These are phyloP conservation scores for Pyrenochaeta sp. DNA, from an alignment of 2,329 filamentous ascomycete genomes.

Conservation along the genomic window DNA sequence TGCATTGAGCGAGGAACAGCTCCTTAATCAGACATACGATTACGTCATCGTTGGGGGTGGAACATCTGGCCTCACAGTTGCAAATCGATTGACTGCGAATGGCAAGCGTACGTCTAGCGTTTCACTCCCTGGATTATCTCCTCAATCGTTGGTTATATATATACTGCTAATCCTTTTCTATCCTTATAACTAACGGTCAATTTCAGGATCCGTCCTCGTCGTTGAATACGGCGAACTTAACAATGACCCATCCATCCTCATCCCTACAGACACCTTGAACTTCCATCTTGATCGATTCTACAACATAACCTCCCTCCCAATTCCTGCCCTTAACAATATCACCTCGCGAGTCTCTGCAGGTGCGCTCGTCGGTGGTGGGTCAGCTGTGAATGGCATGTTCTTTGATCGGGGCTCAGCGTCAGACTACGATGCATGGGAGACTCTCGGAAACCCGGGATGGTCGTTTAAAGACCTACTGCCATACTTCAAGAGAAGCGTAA, in stretches of 20 bases:
- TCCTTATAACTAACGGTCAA: not conserved
- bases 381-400: constrained; percentile 44
- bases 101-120: constrained; percentile 11
- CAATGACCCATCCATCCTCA: constrained; percentile 10
- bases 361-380: constrained; percentile 40
- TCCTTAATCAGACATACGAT: constrained; percentile 21
- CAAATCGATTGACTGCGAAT: constrained; percentile 27
- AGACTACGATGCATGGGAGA: constrained; percentile 62
- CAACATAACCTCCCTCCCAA: constrained; percentile 18
- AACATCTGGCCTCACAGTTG: constrained; percentile 29
- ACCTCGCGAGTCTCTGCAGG: constrained; percentile 19
- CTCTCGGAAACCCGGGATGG: constrained; percentile 62
- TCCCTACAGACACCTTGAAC: constrained; percentile 11
- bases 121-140: not conserved
- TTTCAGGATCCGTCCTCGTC: constrained; percentile 20
- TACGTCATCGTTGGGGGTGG: constrained; percentile 34
- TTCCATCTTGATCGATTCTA: constrained; percentile 11
- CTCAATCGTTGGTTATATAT: not conserved
- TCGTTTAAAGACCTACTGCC: constrained; percentile 20
- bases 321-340: constrained; percentile 16
- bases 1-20: not conserved
- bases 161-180: not conserved
- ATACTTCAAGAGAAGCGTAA: constrained; percentile 29
- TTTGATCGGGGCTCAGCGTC: constrained; percentile 38
- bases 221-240: constrained; percentile 20